phyloP scores from a whole-genome alignment of 768 basidiomycete species.

The Gloeophyllum trabeum region DNA sequence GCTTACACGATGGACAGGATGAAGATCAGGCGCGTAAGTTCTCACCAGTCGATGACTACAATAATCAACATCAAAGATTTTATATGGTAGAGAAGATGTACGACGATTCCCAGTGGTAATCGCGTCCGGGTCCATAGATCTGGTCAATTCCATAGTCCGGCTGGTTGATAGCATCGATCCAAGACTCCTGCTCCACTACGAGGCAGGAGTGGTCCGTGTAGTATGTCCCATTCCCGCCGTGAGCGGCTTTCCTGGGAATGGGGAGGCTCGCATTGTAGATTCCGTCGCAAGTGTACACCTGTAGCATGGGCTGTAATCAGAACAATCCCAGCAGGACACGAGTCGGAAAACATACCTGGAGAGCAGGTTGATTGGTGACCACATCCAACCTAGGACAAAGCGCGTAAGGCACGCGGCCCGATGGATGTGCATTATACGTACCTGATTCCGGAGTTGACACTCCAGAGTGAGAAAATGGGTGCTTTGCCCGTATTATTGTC shows the following conservation, averaged over 20 bases:
- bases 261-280: conserved; percentile 22
- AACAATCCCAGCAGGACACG: neutral
- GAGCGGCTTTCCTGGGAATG: conserved; percentile 28
- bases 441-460: conserved; percentile 34
- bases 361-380: conserved; percentile 31
- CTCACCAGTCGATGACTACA: too few relatives aligned
- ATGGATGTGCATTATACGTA: conserved; percentile 7
- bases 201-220: conserved; percentile 30
- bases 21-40: neutral
- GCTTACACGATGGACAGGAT: neutral
- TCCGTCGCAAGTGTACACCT: conserved; percentile 32
- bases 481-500: conserved; percentile 19
- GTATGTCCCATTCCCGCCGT: conserved; percentile 23
- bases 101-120: conserved; percentile 28
- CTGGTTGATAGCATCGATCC: conserved; percentile 37
- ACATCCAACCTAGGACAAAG: conserved; percentile 23
- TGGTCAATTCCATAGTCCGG: conserved; percentile 32
- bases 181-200: conserved; percentile 32
- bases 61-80: too few relatives aligned
- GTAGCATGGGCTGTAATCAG: neutral
- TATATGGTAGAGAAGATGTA: conserved; percentile 24
- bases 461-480: conserved; percentile 30
- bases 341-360: conserved; percentile 20
- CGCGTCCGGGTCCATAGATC: conserved; percentile 26
- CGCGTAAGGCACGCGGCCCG: neutral